phyloP scores from a whole-genome alignment of 495 filamentous ascomycete genomes.

The Astrothelium macrocarpum region DNA sequence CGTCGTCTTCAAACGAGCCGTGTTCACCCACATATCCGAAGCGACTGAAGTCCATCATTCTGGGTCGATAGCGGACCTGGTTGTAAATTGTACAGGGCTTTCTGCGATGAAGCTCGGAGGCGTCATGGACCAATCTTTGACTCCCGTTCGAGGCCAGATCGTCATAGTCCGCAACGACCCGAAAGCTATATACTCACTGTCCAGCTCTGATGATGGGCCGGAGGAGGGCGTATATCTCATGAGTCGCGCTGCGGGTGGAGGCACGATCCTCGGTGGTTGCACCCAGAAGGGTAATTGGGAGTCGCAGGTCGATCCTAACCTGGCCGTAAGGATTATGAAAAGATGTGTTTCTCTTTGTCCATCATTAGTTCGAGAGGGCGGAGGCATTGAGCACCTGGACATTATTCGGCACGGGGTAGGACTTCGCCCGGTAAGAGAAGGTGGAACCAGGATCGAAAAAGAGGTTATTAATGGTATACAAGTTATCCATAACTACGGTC shows the following conservation, averaged over 20 bases:
- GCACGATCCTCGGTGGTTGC: slow-evolving; percentile 78
- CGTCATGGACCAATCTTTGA: slow-evolving; percentile 63
- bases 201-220: slow-evolving; percentile 68
- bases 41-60: slow-evolving; percentile 56
- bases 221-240: slow-evolving; percentile 82
- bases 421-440: slow-evolving; percentile 63
- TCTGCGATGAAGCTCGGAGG: slow-evolving; percentile 66
- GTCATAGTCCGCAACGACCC: slow-evolving; percentile 80
- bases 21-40: slow-evolving; percentile 63
- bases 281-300: slow-evolving; percentile 83
- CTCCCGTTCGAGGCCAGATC: slow-evolving; percentile 77
- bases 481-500: slow-evolving; percentile 93
- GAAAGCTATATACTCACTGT: slow-evolving; percentile 54
- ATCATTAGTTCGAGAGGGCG: slow-evolving; percentile 52
- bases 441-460: slow-evolving; percentile 73
- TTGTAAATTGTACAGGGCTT: slow-evolving; percentile 85
- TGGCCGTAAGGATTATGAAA: slow-evolving; percentile 83
- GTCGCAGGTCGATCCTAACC: slow-evolving; percentile 66
- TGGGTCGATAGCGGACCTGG: slow-evolving; percentile 52
- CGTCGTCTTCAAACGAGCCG: slow-evolving; percentile 49
- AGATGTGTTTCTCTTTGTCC: slow-evolving; percentile 64
- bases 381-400: slow-evolving; percentile 68
- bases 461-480: slow-evolving; percentile 58
- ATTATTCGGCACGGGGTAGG: slow-evolving; percentile 85
- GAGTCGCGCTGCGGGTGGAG: slow-evolving; percentile 71